These are phyloP conservation scores for Emergomyces africanus DNA, from an alignment of 2,329 filamentous ascomycete species.

Conservation along the genomic window DNA sequence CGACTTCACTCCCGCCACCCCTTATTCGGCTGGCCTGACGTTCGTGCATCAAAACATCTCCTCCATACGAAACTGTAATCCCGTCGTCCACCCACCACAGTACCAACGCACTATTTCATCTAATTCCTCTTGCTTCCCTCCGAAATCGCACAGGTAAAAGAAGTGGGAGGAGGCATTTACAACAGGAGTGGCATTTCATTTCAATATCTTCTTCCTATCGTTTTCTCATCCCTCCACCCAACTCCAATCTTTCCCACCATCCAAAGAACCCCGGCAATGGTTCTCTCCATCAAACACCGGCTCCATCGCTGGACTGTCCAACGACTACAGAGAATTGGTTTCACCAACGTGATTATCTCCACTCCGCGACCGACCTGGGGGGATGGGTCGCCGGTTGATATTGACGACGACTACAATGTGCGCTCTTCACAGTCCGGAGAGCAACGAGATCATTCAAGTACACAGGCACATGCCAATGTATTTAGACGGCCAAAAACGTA, in stretches of 20 bases:
- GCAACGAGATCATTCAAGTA: background rate
- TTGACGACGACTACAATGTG: background rate
- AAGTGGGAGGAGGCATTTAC: background rate
- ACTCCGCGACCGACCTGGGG: background rate
- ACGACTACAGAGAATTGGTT: background rate
- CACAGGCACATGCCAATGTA: background rate
- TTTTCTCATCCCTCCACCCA: background rate
- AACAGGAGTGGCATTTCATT: background rate
- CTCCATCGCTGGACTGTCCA: conserved; percentile 1
- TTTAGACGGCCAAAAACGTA: background rate
- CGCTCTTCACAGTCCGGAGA: background rate
- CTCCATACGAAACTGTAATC: background rate
- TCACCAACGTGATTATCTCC: background rate
- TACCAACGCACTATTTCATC: background rate
- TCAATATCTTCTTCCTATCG: background rate
- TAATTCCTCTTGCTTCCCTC: background rate
- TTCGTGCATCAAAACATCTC: background rate
- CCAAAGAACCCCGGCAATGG: background rate
- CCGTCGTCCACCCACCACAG: background rate
- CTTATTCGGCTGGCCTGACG: background rate
- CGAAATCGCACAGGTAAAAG: background rate
- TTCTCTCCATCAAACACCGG: conserved; percentile 1
- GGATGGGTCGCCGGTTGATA: conserved; percentile 1
- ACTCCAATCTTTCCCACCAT: background rate
- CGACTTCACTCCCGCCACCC: background rate